Conservation (phyloP, 495 filamentous ascomycete species). For the Hyaloscypha hepaticicola region DNA sequence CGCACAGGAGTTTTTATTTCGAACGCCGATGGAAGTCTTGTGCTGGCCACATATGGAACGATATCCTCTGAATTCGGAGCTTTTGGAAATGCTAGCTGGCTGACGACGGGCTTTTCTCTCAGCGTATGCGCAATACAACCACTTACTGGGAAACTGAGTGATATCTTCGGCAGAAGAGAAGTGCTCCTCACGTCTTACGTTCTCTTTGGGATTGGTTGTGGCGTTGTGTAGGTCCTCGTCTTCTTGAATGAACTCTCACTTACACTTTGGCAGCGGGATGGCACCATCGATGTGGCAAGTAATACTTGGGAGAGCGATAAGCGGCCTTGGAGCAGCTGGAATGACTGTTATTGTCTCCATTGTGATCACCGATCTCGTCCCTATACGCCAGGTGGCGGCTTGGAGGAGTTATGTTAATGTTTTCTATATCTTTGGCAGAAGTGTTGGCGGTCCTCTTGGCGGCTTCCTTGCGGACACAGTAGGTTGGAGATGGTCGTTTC, state of each 20-base stretch:
- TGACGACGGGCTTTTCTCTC: slow-evolving; percentile 63
- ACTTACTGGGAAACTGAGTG: slow-evolving; percentile 51
- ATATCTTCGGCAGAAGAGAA: slow-evolving; percentile 48
- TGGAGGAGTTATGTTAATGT: slow-evolving; percentile 70
- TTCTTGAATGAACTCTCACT: slow-evolving; percentile 1
- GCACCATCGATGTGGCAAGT: slow-evolving; percentile 53
- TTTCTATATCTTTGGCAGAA: slow-evolving; percentile 61
- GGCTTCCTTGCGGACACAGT: slow-evolving; percentile 64
- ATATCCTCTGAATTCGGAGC: slow-evolving; percentile 68
- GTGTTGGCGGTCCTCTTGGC: slow-evolving; percentile 61
- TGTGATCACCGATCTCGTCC: slow-evolving; percentile 67
- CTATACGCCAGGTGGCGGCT: slow-evolving; percentile 62
- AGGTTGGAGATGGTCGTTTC: slow-evolving; percentile 55
- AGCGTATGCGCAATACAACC: slow-evolving; percentile 60
- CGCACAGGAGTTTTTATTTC: slow-evolving; percentile 58
- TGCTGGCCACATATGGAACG: slow-evolving; percentile 59
- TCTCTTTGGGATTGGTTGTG: slow-evolving; percentile 41
- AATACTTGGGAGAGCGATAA: slow-evolving; percentile 56
- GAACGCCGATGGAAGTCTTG: slow-evolving; percentile 59
- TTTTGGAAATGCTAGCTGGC: slow-evolving; percentile 60
- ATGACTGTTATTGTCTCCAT: slow-evolving; percentile 56
- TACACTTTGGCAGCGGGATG: slow-evolving; percentile 42
- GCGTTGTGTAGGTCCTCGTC: slow-evolving; percentile 35
- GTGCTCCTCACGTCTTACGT: slow-evolving; percentile 43
- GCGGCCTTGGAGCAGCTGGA: slow-evolving; percentile 58